Conservation (phyloP, 1,284 basidiomycete genomes). For the Trametes sp. region DNA sequence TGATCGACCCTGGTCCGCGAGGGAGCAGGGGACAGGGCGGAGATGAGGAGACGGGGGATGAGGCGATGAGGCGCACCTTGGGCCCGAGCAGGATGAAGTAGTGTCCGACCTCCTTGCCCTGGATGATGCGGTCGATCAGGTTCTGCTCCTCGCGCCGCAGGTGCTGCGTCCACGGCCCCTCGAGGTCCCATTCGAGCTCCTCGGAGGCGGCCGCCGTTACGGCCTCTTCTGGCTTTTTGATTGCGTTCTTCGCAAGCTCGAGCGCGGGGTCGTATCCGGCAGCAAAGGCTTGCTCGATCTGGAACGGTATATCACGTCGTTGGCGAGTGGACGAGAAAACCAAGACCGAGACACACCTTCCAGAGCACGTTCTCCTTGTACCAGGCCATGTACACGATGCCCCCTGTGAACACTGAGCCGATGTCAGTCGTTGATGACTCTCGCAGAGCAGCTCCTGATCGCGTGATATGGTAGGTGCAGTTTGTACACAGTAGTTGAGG, state of each 20-base stretch:
- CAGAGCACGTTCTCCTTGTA: slow-evolving; percentile 84
- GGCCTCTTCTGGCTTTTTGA: slow-evolving; percentile 36
- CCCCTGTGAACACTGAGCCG: slow-evolving; percentile 68
- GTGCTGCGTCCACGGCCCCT: slow-evolving; percentile 62
- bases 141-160: slow-evolving; percentile 78
- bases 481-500: too few species aligned
- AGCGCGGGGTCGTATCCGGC: slow-evolving; percentile 81
- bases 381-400: slow-evolving; percentile 76
- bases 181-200: slow-evolving; percentile 49
- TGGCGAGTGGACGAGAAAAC: neutral
- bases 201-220: slow-evolving; percentile 29
- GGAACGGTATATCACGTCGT: slow-evolving; percentile 13
- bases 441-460: neutral
- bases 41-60: too few species aligned
- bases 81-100: slow-evolving; percentile 82
- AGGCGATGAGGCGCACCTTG: slow-evolving; percentile 55
- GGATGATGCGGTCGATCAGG: slow-evolving; percentile 78
- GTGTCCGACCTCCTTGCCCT: slow-evolving; percentile 73
- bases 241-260: slow-evolving; percentile 65
- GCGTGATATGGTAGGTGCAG: too few species aligned
- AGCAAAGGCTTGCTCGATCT: slow-evolving; percentile 73
- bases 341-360: slow-evolving; percentile 55
- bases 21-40: too few species aligned
- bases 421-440: neutral
- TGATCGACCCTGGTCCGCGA: too few species aligned